Conservation (phyloP, 306 rosid species). For the Dryas alaskensis region DNA sequence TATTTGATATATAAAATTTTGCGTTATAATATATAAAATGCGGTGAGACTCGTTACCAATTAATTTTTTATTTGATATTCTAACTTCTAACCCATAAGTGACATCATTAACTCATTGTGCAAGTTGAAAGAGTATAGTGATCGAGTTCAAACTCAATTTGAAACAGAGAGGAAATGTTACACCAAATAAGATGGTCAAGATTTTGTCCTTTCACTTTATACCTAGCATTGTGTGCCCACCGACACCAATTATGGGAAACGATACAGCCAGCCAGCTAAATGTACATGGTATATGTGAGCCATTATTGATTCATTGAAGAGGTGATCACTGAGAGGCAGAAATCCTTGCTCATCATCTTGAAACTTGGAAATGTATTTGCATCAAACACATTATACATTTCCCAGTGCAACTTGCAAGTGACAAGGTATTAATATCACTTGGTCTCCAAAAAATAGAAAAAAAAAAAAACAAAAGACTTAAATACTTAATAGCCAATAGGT, state of each 20-base stretch:
- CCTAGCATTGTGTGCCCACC: neutral
- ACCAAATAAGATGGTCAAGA: too few species aligned
- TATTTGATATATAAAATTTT: too few species aligned
- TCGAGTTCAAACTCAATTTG: too few species aligned
- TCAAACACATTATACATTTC: neutral
- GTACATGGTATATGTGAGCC: neutral
- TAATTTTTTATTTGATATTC: too few species aligned
- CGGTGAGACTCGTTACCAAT: too few species aligned
- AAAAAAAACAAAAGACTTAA: neutral
- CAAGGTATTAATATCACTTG: neutral
- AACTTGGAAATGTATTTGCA: neutral
- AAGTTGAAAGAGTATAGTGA: too few species aligned
- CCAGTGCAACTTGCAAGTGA: conserved; percentile 15
- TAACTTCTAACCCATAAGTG: too few species aligned
- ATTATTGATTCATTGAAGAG: neutral
- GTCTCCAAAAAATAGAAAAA: neutral
- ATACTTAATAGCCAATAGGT: neutral
- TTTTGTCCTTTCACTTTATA: neutral
- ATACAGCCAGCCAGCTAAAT: too few species aligned
- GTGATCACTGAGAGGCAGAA: neutral
- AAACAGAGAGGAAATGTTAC: too few species aligned
- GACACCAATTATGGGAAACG: neutral
- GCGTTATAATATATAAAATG: too few species aligned
- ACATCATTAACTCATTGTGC: too few species aligned
- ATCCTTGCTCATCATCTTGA: neutral